phyloP scores from a whole-genome alignment of 768 basidiomycete genomes.

The Pulveroboletus sp. region DNA sequence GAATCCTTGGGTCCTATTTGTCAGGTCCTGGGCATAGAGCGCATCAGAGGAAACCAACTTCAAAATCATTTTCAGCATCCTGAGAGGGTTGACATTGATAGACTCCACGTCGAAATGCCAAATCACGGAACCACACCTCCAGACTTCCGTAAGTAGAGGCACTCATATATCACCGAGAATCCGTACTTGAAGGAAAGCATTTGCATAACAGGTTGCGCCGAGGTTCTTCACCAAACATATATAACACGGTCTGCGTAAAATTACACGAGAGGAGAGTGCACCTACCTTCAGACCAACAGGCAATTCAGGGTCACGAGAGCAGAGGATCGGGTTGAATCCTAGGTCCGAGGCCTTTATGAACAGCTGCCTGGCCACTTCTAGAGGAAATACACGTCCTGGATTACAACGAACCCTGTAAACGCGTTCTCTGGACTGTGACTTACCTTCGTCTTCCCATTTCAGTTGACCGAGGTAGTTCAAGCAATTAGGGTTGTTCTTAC shows the following conservation, averaged over 20 bases:
- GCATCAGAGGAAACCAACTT: slow-evolving; percentile 31
- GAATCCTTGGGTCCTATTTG: slow-evolving; percentile 49
- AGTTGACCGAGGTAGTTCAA: slow-evolving; percentile 85
- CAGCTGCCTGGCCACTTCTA: slow-evolving; percentile 46
- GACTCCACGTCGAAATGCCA: slow-evolving; percentile 76
- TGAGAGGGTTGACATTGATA: slow-evolving; percentile 66
- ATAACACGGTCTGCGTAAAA: background rate
- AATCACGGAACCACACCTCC: slow-evolving; percentile 90
- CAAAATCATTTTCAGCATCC: slow-evolving; percentile 40
- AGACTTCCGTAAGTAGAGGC: slow-evolving; percentile 5
- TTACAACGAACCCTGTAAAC: slow-evolving; percentile 1
- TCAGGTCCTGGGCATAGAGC: background rate
- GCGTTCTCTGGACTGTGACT: slow-evolving; percentile 12
- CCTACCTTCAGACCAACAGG: slow-evolving; percentile 78
- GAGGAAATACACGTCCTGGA: slow-evolving; percentile 11
- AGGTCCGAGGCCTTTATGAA: slow-evolving; percentile 52
- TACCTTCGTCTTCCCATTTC: slow-evolving; percentile 73
- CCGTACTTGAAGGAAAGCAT: slow-evolving; percentile 83
- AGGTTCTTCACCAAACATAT: slow-evolving; percentile 58
- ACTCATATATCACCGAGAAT: background rate
- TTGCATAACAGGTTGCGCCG: slow-evolving; percentile 96
- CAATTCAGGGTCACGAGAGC: slow-evolving; percentile 45
- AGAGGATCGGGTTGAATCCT: slow-evolving; percentile 49
- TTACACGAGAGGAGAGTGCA: background rate
- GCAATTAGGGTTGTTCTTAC: slow-evolving; percentile 78